These are phyloP conservation scores for Byssochlamys sp. DNA, from an alignment of 2,329 filamentous ascomycete species.

Conservation along the genomic window DNA sequence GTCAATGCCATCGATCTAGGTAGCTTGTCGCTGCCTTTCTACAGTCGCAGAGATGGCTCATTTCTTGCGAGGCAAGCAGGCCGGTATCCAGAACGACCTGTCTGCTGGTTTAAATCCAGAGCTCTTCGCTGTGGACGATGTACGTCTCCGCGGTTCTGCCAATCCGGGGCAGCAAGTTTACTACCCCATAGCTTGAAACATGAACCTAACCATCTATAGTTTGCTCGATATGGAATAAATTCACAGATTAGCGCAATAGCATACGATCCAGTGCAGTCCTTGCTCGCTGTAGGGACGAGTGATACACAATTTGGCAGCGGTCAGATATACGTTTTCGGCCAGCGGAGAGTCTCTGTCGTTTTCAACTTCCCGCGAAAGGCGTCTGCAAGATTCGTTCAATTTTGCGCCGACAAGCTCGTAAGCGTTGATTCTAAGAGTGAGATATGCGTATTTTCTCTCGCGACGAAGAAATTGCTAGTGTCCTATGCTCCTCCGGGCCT, in stretches of 20 bases:
- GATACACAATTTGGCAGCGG: slow-evolving; percentile 78
- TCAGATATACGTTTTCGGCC: slow-evolving; percentile 81
- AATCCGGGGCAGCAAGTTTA: neutral
- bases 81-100: slow-evolving; percentile 83
- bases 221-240: slow-evolving; percentile 71
- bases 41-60: slow-evolving; percentile 56
- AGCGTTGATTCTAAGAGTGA: slow-evolving; percentile 81
- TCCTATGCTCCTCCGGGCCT: slow-evolving; percentile 68
- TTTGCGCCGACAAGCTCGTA: slow-evolving; percentile 75
- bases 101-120: slow-evolving; percentile 70
- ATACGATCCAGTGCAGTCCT: slow-evolving; percentile 87
- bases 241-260: slow-evolving; percentile 67
- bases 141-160: slow-evolving; percentile 19
- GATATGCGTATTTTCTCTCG: slow-evolving; percentile 70
- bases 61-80: slow-evolving; percentile 84
- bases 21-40: neutral
- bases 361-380: slow-evolving; percentile 61
- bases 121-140: slow-evolving; percentile 74
- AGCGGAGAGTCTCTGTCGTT: slow-evolving; percentile 66
- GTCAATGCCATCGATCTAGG: neutral
- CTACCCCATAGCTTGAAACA: neutral
- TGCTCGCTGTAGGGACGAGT: slow-evolving; percentile 82
- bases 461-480: slow-evolving; percentile 55
- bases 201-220: slow-evolving; percentile 23
- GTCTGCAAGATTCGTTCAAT: slow-evolving; percentile 69